These are phyloP conservation scores for Auricularia auricula-judae DNA, from an alignment of 768 basidiomycete species.

Conservation along the genomic window DNA sequence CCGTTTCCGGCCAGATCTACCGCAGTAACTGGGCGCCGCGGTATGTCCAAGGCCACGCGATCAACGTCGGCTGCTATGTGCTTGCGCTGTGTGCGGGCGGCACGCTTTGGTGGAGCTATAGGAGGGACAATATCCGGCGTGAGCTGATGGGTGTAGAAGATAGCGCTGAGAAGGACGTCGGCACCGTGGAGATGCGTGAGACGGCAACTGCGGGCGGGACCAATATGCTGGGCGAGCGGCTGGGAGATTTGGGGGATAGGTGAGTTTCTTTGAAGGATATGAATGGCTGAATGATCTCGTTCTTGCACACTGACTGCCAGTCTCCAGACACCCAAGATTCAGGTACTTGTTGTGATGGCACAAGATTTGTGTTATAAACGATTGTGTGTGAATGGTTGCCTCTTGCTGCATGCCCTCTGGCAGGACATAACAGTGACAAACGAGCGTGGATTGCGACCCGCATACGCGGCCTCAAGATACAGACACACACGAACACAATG, in stretches of 20 bases:
- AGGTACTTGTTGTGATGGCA: background rate
- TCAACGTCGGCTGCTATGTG: conserved; percentile 12
- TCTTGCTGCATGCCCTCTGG: too few species aligned
- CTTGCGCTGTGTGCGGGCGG: background rate
- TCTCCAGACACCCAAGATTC: background rate
- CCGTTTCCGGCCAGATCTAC: conserved; percentile 16
- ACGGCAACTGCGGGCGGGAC: too few species aligned
- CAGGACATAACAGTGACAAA: too few species aligned
- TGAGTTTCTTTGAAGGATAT: background rate
- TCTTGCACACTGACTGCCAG: background rate
- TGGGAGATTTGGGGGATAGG: background rate
- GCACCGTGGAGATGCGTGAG: too few species aligned
- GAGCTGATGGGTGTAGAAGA: background rate
- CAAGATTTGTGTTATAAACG: too few species aligned
- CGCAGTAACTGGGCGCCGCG: conserved; percentile 17
- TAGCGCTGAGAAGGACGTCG: background rate
- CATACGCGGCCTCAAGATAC: too few species aligned
- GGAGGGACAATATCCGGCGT: background rate
- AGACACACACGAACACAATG: too few species aligned
- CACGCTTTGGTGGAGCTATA: background rate
- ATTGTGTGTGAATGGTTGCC: too few species aligned
- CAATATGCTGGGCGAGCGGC: background rate
- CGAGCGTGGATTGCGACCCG: too few species aligned
- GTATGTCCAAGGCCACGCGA: conserved; percentile 22
- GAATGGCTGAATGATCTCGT: background rate